These are phyloP conservation scores for Tremella fuciformis DNA, from an alignment of 768 basidiomycete genomes.

Conservation along the genomic window DNA sequence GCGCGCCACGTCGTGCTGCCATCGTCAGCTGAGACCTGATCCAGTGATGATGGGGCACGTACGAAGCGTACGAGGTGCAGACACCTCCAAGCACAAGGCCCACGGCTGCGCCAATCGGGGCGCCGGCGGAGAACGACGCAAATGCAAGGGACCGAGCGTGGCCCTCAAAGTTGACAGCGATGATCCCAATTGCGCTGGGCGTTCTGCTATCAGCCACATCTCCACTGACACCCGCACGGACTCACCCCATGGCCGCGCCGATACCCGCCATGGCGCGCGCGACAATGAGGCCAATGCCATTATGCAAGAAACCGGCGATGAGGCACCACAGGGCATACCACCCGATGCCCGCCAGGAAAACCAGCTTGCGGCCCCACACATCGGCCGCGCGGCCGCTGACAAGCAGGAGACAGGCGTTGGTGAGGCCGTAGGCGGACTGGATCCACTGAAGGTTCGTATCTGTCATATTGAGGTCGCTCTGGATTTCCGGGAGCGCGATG, in stretches of 20 bases:
- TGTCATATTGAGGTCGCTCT: conserved; percentile 45
- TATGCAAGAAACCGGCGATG: conserved; percentile 46
- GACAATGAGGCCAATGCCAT: conserved; percentile 63
- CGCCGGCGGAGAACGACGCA: conserved; percentile 78
- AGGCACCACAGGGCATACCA: conserved; percentile 63
- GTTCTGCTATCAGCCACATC: conserved; percentile 16
- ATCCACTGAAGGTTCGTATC: conserved; percentile 50
- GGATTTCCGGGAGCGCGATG: conserved; percentile 49
- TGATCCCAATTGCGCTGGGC: conserved; percentile 62
- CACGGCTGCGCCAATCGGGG: conserved; percentile 72
- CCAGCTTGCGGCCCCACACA: conserved; percentile 66
- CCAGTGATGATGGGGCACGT: conserved; percentile 19
- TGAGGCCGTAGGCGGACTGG: conserved; percentile 46
- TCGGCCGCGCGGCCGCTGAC: conserved; percentile 40
- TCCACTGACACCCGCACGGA: background rate
- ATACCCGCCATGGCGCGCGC: conserved; percentile 75
- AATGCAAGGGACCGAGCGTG: conserved; percentile 71
- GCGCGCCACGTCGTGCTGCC: conserved; percentile 62
- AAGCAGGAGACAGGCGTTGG: conserved; percentile 46
- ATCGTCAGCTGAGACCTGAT: background rate
- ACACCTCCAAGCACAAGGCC: conserved; percentile 71
- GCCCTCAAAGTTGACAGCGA: conserved; percentile 75
- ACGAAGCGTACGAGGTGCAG: conserved; percentile 60
- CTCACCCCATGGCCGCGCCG: conserved; percentile 66
- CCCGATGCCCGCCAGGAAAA: conserved; percentile 63